phyloP scores from a whole-genome alignment of 495 filamentous ascomycete genomes.

The Xylaria longipes region DNA sequence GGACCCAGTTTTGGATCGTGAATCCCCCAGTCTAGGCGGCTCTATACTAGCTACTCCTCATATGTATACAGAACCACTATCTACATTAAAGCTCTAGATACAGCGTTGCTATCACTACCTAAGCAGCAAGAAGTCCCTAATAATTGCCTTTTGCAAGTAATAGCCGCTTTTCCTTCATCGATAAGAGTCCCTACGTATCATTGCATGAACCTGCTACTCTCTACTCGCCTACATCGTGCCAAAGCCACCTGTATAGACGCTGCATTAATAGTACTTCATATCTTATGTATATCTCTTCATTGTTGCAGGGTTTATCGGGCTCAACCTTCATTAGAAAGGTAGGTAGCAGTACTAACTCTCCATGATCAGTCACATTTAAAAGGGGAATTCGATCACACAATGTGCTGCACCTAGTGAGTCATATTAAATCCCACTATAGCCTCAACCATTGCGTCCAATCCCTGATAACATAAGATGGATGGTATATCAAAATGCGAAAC shows the following conservation, averaged over 20 bases:
- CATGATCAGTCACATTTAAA: not conserved
- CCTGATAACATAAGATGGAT: not conserved
- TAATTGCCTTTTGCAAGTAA: not conserved
- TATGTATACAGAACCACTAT: not conserved
- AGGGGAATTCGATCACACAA: not conserved
- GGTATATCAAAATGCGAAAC: not conserved
- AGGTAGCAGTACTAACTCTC: not conserved
- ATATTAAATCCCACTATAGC: not conserved
- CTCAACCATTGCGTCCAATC: not conserved
- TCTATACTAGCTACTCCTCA: not conserved
- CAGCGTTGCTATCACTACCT: no score
- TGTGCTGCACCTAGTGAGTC: not conserved
- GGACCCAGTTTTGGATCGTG: not conserved
- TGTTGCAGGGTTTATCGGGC: not conserved
- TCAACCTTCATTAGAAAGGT: not conserved
- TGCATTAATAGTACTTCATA: no score
- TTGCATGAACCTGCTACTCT: no score
- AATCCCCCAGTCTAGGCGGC: not conserved
- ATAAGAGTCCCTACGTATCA: not conserved
- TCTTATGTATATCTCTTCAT: no score
- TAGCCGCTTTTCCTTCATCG: not conserved
- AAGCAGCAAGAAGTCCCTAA: no score
- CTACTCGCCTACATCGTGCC: not conserved
- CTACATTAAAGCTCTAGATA: not conserved
- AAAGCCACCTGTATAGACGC: no score